A percentile compares a stretch with the other conserved stretches of the same genome.
These are phyloP conservation scores for Fusarium protoensiforme DNA, from an alignment of 2,329 filamentous ascomycete species.

Conservation along the genomic window DNA sequence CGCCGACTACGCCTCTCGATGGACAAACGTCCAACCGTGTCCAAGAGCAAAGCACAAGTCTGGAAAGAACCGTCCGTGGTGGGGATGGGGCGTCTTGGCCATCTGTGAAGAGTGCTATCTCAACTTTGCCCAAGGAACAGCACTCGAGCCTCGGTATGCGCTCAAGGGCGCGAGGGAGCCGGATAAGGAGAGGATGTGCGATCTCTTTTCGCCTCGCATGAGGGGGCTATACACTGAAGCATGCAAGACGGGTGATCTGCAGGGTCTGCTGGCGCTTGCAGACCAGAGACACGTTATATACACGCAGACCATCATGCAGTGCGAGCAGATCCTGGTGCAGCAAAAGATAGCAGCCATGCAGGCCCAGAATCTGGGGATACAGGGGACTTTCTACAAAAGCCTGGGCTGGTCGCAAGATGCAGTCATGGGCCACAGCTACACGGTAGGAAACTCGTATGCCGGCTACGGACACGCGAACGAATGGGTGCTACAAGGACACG, in stretches of 20 bases:
- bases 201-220: constrained; percentile 53
- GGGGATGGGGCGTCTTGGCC: constrained; percentile 50
- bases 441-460: constrained; percentile 45
- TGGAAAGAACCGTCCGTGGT: constrained; percentile 34
- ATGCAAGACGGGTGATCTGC: constrained; percentile 37
- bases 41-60: constrained; percentile 19
- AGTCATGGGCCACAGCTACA: constrained; percentile 34
- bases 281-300: constrained; percentile 45
- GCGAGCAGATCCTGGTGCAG: constrained; percentile 41
- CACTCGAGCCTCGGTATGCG: constrained; percentile 44
- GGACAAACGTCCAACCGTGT: constrained; percentile 45
- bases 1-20: constrained; percentile 43
- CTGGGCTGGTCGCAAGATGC: constrained; percentile 32
- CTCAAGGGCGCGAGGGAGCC: constrained; percentile 37
- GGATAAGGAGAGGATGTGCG: constrained; percentile 45
- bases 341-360: constrained; percentile 39
- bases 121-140: constrained; percentile 45
- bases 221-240: constrained; percentile 47
- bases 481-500: constrained; percentile 43
- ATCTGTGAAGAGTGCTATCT: constrained; percentile 53
- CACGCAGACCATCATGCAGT: constrained; percentile 43
- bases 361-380: constrained; percentile 40
- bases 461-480: constrained; percentile 48
- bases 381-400: constrained; percentile 41
- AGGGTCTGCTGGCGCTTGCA: constrained; percentile 41